Evolutionary conservation across 2,329 filamentous ascomycete genomes (phyloP).

Genomic region (Xylariaceae sp.): DNA sequence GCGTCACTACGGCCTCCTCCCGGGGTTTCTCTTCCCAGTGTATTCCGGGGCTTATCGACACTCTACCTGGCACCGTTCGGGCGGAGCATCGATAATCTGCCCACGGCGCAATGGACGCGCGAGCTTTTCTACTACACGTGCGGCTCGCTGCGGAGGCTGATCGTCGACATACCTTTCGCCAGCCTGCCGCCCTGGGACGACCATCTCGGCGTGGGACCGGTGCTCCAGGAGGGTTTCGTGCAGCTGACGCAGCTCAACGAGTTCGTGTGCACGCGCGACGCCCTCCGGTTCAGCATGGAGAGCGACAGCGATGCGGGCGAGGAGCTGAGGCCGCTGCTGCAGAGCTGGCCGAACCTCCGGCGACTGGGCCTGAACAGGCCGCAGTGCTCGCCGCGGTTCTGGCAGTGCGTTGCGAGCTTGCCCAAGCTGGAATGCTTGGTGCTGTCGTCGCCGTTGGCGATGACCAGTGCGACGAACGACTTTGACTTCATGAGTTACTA

Average conservation of each 20-base stretch:
- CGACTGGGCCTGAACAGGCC: constrained; percentile 5
- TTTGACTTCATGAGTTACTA: constrained; percentile 1
- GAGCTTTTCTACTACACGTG: constrained; percentile 39
- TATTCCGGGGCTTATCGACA: constrained; percentile 28
- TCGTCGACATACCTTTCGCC: constrained; percentile 45
- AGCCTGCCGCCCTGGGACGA: constrained; percentile 39
- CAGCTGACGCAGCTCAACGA: constrained; percentile 40
- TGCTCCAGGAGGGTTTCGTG: constrained; percentile 41
- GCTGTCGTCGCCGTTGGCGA: constrained; percentile 1
- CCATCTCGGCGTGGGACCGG: constrained; percentile 33
- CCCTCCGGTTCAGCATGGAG: constrained; percentile 1
- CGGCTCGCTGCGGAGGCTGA: constrained; percentile 37
- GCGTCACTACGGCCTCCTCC: constrained; percentile 25
- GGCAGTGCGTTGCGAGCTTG: constrained; percentile 3
- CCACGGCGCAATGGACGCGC: constrained; percentile 35
- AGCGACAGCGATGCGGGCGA: background rate
- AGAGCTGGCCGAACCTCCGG: constrained; percentile 3
- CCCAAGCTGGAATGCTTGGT: constrained; percentile 3
- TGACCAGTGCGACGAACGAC: background rate
- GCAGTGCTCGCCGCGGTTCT: constrained; percentile 3
- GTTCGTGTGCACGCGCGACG: constrained; percentile 41
- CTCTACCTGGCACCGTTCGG: constrained; percentile 39
- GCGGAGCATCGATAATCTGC: constrained; percentile 32
- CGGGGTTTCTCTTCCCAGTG: constrained; percentile 16
- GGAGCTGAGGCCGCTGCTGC: constrained; percentile 1